phyloP scores from a whole-genome alignment of 352 stramenopile species.

The Globisporangium radiosum region DNA sequence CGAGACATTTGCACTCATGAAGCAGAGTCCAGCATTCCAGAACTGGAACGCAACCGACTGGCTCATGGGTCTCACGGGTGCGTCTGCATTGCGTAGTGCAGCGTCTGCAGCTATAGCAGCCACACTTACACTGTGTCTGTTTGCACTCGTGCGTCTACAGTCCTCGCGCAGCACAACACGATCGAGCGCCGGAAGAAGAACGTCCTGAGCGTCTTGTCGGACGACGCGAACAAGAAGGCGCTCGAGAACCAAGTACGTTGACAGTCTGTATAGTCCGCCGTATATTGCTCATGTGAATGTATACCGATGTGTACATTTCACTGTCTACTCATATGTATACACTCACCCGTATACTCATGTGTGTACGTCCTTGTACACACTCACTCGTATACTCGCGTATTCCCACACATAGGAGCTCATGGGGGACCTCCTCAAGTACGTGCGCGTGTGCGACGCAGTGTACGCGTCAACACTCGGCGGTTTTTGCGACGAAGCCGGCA shows the following conservation, averaged over 20 bases:
- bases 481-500: slow-evolving; percentile 49
- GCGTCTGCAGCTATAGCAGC: background rate
- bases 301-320: no score
- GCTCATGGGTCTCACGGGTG: slow-evolving; percentile 67
- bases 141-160: slow-evolving; percentile 7
- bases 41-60: slow-evolving; percentile 75
- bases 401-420: slow-evolving; percentile 7
- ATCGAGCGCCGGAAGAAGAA: slow-evolving; percentile 21
- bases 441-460: slow-evolving; percentile 51
- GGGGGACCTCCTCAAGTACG: slow-evolving; percentile 16
- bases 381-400: background rate
- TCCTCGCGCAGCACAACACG: slow-evolving; percentile 68
- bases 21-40: slow-evolving; percentile 47
- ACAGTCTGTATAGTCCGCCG: background rate
- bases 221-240: slow-evolving; percentile 22
- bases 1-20: slow-evolving; percentile 59
- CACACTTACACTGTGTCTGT: background rate
- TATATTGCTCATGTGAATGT: no score
- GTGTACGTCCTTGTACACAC: background rate
- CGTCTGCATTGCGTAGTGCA: background rate
- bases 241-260: slow-evolving; percentile 13
- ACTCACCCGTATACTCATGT: no score
- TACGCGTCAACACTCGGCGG: slow-evolving; percentile 46
- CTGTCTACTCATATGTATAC: no score
- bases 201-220: slow-evolving; percentile 16